A percentile compares a stretch with the other conserved stretches of the same genome.
Evolutionary conservation across 768 basidiomycete genomes (phyloP).

Genomic region (Termitomyces sp.): DNA sequence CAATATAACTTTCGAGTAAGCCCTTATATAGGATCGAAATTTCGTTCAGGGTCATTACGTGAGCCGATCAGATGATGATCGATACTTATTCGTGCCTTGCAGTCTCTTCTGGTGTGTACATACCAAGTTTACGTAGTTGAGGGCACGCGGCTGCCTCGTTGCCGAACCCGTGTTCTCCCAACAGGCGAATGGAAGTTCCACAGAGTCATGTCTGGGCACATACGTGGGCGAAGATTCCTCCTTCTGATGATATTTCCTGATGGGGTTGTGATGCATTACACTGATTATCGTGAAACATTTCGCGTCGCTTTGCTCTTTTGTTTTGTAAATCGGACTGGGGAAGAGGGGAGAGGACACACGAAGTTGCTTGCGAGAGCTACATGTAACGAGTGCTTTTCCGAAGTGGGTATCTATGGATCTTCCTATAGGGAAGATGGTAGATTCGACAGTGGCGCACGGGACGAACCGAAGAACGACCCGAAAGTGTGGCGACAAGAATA

Average conservation of each 20-base stretch:
- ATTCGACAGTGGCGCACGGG: background rate
- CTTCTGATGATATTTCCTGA: background rate
- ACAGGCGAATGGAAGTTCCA: background rate
- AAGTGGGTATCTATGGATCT: background rate
- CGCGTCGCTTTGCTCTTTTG: background rate
- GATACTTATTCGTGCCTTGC: slow-evolving; percentile 4
- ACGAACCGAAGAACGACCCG: background rate
- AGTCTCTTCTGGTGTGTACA: background rate
- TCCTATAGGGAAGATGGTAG: background rate
- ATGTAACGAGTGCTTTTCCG: background rate
- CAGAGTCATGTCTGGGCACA: no score
- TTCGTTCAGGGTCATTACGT: slow-evolving; percentile 1
- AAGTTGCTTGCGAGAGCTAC: background rate
- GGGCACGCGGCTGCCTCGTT: background rate
- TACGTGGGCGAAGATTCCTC: background rate
- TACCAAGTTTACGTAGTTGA: background rate
- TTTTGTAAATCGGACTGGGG: background rate
- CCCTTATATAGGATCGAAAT: slow-evolving; percentile 2
- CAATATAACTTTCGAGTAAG: background rate
- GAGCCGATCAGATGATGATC: slow-evolving; percentile 7
- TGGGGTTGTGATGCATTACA: background rate
- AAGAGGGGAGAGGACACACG: background rate
- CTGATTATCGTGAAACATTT: background rate
- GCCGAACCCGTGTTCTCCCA: background rate
- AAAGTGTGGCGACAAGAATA: background rate